These are phyloP conservation scores for Trypethelium eluteriae DNA, from an alignment of 495 filamentous ascomycete species.

Conservation along the genomic window DNA sequence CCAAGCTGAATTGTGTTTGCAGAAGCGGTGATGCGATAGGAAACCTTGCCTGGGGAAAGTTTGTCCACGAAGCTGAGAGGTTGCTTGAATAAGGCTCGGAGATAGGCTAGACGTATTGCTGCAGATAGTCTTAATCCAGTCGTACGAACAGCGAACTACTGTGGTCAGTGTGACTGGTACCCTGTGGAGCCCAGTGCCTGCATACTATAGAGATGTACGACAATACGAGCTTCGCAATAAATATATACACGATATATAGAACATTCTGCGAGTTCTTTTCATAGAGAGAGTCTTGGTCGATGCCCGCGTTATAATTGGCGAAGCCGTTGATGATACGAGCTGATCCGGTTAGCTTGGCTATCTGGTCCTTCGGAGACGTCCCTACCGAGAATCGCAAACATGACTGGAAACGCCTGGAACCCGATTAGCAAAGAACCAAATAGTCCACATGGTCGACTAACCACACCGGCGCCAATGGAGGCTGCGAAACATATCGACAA, in stretches of 20 bases:
- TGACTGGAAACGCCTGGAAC: conserved; percentile 19
- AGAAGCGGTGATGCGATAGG: conserved; percentile 30
- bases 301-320: conserved; percentile 11
- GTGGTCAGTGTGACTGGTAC: conserved; percentile 10
- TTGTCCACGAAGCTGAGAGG: conserved; percentile 29
- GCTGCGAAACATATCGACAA: conserved; percentile 17
- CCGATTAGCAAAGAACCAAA: conserved; percentile 14
- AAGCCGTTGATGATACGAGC: conserved; percentile 12
- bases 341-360: conserved; percentile 11
- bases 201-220: conserved; percentile 52
- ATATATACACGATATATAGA: conserved; percentile 52
- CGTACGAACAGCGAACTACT: conserved; percentile 28
- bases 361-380: not conserved
- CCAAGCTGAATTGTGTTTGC: conserved; percentile 30
- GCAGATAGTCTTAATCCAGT: conserved; percentile 31
- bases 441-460: conserved; percentile 11
- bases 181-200: not conserved
- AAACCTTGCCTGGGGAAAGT: conserved; percentile 32
- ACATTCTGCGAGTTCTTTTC: conserved; percentile 11
- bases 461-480: conserved; percentile 28
- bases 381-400: conserved; percentile 14
- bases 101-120: conserved; percentile 30
- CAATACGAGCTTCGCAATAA: conserved; percentile 51
- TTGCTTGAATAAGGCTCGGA: conserved; percentile 30
- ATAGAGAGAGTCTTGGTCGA: conserved; percentile 28